A percentile compares a stretch with the other conserved stretches of the same genome.
These are phyloP conservation scores for Nigrospora oryzae DNA, from an alignment of 2,329 filamentous ascomycete species.

Conservation along the genomic window DNA sequence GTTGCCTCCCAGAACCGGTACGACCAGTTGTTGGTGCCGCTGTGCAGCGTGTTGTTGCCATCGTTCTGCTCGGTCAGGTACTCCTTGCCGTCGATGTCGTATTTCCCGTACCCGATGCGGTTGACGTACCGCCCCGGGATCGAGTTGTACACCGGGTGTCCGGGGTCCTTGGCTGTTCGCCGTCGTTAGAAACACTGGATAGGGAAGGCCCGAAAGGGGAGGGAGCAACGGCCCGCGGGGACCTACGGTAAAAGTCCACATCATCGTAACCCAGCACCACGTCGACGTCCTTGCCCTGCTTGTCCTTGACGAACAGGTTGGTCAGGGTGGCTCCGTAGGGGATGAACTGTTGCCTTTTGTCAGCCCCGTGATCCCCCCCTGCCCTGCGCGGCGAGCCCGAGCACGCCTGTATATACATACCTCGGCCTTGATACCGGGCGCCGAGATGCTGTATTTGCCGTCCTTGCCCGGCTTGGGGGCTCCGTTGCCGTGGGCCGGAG, in stretches of 20 bases:
- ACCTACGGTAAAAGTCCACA: slow-evolving; percentile 42
- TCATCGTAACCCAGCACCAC: slow-evolving; percentile 58
- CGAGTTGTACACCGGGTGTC: slow-evolving; percentile 53
- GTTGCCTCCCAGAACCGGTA: slow-evolving; percentile 55
- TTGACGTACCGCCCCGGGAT: slow-evolving; percentile 58
- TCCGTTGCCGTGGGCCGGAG: not conserved
- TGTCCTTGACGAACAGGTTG: slow-evolving; percentile 56
- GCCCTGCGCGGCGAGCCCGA: no score
- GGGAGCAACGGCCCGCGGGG: not conserved
- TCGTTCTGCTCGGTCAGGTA: slow-evolving; percentile 48
- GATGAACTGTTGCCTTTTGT: slow-evolving; percentile 16
- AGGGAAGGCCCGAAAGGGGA: slow-evolving; percentile 5
- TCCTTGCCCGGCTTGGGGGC: slow-evolving; percentile 15
- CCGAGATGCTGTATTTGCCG: slow-evolving; percentile 21
- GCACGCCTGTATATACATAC: slow-evolving; percentile 5
- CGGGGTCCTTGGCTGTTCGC: slow-evolving; percentile 28
- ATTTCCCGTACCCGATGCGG: slow-evolving; percentile 51
- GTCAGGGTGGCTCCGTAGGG: slow-evolving; percentile 49
- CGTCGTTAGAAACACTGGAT: not conserved
- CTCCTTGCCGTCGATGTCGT: slow-evolving; percentile 42
- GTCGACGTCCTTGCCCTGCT: slow-evolving; percentile 51
- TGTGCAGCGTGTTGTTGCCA: slow-evolving; percentile 46
- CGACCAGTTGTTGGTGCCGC: slow-evolving; percentile 53
- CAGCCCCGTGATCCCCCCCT: not conserved
- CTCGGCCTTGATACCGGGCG: slow-evolving; percentile 19